These are phyloP conservation scores for Blastobotrys aristatus DNA, from an alignment of 1,139 yeast species.

Conservation along the genomic window DNA sequence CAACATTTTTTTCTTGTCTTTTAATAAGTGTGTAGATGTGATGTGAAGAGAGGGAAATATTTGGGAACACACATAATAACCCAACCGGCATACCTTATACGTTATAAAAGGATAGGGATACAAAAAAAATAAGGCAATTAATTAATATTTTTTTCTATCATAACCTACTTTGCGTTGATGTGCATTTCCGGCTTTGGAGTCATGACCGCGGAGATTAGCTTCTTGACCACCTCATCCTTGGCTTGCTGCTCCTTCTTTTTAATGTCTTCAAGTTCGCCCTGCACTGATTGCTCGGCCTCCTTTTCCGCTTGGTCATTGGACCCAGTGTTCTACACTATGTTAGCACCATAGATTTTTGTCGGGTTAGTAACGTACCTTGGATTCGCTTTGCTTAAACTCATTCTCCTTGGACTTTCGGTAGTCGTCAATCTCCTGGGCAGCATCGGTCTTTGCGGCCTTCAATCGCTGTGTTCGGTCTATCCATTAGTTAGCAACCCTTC, in stretches of 20 bases:
- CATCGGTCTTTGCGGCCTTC: constrained; percentile 93
- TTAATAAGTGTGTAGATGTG: background rate
- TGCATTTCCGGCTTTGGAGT: constrained; percentile 79
- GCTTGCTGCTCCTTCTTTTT: constrained; percentile 58
- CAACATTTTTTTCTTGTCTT: background rate
- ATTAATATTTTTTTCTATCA: too few relatives aligned
- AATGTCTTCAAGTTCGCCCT: constrained; percentile 47
- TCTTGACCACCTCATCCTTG: constrained; percentile 62
- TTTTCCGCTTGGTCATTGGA: constrained; percentile 62
- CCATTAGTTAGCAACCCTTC: too few relatives aligned
- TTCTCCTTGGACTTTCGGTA: constrained; percentile 81
- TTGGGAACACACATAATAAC: too few relatives aligned
- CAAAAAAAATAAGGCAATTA: background rate
- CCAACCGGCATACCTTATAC: too few relatives aligned
- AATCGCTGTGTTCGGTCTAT: constrained; percentile 73
- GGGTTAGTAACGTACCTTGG: constrained; percentile 19
- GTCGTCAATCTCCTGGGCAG: constrained; percentile 80
- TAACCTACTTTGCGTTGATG: constrained; percentile 50
- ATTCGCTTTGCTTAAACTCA: constrained; percentile 70
- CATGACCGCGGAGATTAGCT: constrained; percentile 74
- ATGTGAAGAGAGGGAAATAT: too few relatives aligned
- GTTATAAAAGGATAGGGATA: background rate
- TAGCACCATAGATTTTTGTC: background rate
- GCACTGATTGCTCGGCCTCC: constrained; percentile 54
- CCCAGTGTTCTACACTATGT: constrained; percentile 48